phyloP scores from a whole-genome alignment of 371 early-diverging fungal species.

The Mucor racemosus region DNA sequence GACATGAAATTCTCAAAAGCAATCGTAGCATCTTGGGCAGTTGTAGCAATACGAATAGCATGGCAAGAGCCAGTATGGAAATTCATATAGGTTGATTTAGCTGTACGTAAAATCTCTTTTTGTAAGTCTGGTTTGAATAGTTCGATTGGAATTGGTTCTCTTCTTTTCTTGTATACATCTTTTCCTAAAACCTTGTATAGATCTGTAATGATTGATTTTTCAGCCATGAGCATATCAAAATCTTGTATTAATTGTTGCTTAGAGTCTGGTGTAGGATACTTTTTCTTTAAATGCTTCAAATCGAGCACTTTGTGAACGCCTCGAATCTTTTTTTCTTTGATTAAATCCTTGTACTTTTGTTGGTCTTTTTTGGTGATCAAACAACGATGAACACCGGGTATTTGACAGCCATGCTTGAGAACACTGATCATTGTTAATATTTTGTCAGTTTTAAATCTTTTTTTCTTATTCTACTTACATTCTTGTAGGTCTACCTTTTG shows the following conservation, averaged over 20 bases:
- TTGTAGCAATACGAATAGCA: conserved; percentile 76
- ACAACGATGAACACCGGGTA: conserved; percentile 63
- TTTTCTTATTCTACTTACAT: conserved; percentile 33
- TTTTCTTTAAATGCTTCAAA: conserved; percentile 73
- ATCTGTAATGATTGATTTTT: conserved; percentile 74
- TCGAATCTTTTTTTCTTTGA: conserved; percentile 65
- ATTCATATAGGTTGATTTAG: conserved; percentile 80
- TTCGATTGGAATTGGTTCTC: conserved; percentile 83
- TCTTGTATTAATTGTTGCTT: conserved; percentile 71
- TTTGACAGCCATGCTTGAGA: conserved; percentile 47
- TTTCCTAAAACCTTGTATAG: conserved; percentile 87
- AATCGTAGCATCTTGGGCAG: conserved; percentile 57
- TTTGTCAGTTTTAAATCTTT: not conserved
- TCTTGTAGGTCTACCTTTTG: conserved; percentile 31
- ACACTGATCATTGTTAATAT: conserved; percentile 25
- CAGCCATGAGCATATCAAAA: conserved; percentile 85
- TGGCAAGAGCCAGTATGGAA: conserved; percentile 71
- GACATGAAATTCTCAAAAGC: conserved; percentile 35
- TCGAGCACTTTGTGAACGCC: conserved; percentile 77
- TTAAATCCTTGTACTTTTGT: conserved; percentile 69
- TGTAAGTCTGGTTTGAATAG: conserved; percentile 66
- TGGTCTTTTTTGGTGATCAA: conserved; percentile 89
- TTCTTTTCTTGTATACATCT: conserved; percentile 86
- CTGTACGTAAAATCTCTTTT: conserved; percentile 73
- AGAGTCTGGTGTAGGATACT: conserved; percentile 79